Evolutionary conservation across 2,329 filamentous ascomycete species (phyloP).

Genomic region (Reticulascus tulasneorum): DNA sequence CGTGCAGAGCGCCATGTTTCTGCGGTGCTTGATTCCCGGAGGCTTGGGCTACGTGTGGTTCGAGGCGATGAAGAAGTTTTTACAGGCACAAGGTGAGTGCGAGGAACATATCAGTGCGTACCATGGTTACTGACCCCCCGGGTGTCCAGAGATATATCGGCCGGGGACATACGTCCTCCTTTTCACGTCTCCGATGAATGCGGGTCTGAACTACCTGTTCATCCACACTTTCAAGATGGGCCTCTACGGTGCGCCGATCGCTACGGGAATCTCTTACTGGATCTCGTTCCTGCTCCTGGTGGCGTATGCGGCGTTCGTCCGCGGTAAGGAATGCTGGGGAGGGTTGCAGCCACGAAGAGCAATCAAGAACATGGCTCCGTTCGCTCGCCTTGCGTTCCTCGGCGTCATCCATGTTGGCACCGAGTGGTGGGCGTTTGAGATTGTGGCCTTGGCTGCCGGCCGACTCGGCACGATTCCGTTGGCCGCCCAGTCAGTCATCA

Average conservation of each 20-base stretch:
- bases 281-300: conserved; percentile 73
- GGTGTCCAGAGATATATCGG: conserved; percentile 60
- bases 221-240: conserved; percentile 68
- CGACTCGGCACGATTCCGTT: conserved; percentile 74
- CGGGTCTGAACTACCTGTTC: conserved; percentile 74
- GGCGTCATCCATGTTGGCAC: conserved; percentile 82
- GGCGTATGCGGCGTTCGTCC: conserved; percentile 66
- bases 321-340: conserved; percentile 74
- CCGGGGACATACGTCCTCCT: conserved; percentile 80
- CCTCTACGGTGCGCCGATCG: conserved; percentile 74
- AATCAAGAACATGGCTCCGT: conserved; percentile 63
- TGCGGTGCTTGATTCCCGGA: conserved; percentile 71
- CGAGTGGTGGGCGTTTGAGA: conserved; percentile 94
- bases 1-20: conserved; percentile 66
- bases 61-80: conserved; percentile 78
- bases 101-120: neutral
- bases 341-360: conserved; percentile 62
- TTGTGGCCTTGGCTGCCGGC: conserved; percentile 79
- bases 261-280: conserved; percentile 85
- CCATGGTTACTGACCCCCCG: conserved; percentile 1
- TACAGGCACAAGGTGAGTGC: conserved; percentile 75
- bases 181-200: conserved; percentile 78
- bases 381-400: conserved; percentile 69
- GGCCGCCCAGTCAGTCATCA: conserved; percentile 82
- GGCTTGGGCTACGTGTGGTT: conserved; percentile 87